A percentile compares a stretch with the other conserved stretches of the same genome.
Conservation (phyloP, 2,329 filamentous ascomycete species). For the Dothistroma pini region DNA sequence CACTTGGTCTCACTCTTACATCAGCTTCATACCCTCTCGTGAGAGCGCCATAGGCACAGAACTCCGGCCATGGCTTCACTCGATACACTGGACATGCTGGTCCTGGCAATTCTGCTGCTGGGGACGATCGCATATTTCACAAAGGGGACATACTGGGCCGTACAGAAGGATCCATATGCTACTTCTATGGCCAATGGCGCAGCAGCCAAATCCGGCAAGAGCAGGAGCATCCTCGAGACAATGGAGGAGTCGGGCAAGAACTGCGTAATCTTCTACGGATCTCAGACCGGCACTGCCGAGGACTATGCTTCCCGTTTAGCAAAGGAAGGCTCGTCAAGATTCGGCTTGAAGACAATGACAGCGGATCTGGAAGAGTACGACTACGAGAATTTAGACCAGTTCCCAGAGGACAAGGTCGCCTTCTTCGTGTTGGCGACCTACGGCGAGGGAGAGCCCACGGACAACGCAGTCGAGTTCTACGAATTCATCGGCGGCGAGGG, state of each 20-base stretch:
- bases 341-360: slow-evolving; percentile 96
- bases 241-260: slow-evolving; percentile 96
- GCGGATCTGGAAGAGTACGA: slow-evolving; percentile 98
- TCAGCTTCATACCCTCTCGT: neutral
- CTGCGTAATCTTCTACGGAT: slow-evolving; percentile 97
- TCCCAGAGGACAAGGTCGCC: slow-evolving; percentile 85
- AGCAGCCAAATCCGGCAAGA: slow-evolving; percentile 73
- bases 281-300: slow-evolving; percentile 96
- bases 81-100: slow-evolving; percentile 90
- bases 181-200: slow-evolving; percentile 64
- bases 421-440: slow-evolving; percentile 98
- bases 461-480: slow-evolving; percentile 98
- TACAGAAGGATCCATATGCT: slow-evolving; percentile 85
- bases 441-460: slow-evolving; percentile 95
- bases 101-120: slow-evolving; percentile 78
- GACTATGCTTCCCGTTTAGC: slow-evolving; percentile 95
- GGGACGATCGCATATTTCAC: slow-evolving; percentile 96
- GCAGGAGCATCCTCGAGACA: slow-evolving; percentile 89
- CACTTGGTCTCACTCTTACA: neutral
- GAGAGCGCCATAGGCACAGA: slow-evolving; percentile 2
- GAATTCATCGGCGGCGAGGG: slow-evolving; percentile 88
- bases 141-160: slow-evolving; percentile 90
- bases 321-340: slow-evolving; percentile 95
- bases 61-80: slow-evolving; percentile 76
- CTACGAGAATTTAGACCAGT: slow-evolving; percentile 84